A percentile compares a stretch with the other conserved stretches of the same genome.
Evolutionary conservation across 2,329 filamentous ascomycete species (phyloP).

Genomic region (Emergomyces pasteurianus): DNA sequence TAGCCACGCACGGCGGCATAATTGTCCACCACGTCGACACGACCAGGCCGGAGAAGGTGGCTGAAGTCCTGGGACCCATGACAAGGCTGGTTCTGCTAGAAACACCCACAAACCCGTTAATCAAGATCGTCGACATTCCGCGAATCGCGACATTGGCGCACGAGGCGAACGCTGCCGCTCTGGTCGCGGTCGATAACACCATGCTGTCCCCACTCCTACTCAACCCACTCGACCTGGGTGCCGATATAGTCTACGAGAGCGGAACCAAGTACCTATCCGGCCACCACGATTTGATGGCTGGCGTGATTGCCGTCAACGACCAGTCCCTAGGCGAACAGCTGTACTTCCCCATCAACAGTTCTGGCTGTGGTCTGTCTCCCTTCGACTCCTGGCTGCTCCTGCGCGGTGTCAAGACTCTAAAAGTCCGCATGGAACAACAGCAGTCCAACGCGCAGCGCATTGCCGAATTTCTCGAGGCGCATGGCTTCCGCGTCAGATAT

Average conservation of each 20-base stretch:
- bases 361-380: constrained; percentile 83
- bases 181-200: constrained; percentile 94
- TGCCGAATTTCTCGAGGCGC: constrained; percentile 78
- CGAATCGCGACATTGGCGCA: constrained; percentile 67
- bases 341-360: constrained; percentile 95
- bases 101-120: constrained; percentile 92
- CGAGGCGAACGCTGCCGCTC: constrained; percentile 60
- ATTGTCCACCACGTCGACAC: constrained; percentile 95
- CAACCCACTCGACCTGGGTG: constrained; percentile 87
- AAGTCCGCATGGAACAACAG: constrained; percentile 98
- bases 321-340: constrained; percentile 70
- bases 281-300: constrained; percentile 98
- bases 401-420: constrained; percentile 89
- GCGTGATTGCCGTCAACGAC: constrained; percentile 87
- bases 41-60: constrained; percentile 61
- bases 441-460: constrained; percentile 85
- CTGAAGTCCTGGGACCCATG: constrained; percentile 57
- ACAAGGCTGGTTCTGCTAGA: constrained; percentile 94
- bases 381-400: constrained; percentile 95
- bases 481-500: constrained; percentile 90
- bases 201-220: constrained; percentile 94
- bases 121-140: constrained; percentile 92
- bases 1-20: constrained; percentile 81
- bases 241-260: constrained; percentile 93
- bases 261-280: constrained; percentile 97